A percentile compares a stretch with the other conserved stretches of the same genome.
Evolutionary conservation across 2,329 filamentous ascomycete species (phyloP).

Genomic region (Ilyonectria robusta): DNA sequence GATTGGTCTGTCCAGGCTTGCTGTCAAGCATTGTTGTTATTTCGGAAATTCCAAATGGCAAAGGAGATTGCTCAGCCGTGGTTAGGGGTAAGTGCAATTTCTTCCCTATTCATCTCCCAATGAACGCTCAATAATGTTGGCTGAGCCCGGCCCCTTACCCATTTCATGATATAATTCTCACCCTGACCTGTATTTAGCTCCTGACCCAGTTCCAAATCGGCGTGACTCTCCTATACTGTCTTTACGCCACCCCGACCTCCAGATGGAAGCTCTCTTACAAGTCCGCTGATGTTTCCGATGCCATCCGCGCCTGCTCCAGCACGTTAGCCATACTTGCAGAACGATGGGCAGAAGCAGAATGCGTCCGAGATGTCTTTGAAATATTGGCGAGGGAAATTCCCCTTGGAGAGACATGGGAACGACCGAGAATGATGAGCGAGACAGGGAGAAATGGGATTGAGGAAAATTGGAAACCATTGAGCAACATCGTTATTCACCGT

Average conservation of each 20-base stretch:
- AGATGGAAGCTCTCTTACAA: conserved; percentile 15
- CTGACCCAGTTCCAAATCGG: conserved; percentile 26
- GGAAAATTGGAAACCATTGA: conserved; percentile 12
- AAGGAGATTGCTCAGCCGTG: conserved; percentile 24
- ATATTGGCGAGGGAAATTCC: conserved; percentile 19
- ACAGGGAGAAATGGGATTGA: background rate
- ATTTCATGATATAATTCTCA: background rate
- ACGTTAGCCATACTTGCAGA: conserved; percentile 27
- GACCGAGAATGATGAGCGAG: conserved; percentile 10
- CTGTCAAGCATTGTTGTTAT: conserved; percentile 23
- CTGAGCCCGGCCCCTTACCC: no score
- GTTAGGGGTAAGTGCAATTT: conserved; percentile 17
- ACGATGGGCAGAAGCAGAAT: conserved; percentile 23
- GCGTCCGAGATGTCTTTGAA: conserved; percentile 23
- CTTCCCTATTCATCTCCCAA: background rate
- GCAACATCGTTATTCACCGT: conserved; percentile 26
- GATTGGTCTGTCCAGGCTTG: conserved; percentile 25
- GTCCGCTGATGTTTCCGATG: conserved; percentile 24
- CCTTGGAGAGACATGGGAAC: conserved; percentile 14
- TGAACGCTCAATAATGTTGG: no score
- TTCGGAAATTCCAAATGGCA: conserved; percentile 24
- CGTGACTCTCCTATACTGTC: conserved; percentile 26
- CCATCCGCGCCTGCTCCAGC: conserved; percentile 26
- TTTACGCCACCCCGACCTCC: conserved; percentile 16
- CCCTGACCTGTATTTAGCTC: conserved; percentile 4